Evolutionary conservation across 2,329 filamentous ascomycete genomes (phyloP).

Genomic region (Diaporthe australafricana): DNA sequence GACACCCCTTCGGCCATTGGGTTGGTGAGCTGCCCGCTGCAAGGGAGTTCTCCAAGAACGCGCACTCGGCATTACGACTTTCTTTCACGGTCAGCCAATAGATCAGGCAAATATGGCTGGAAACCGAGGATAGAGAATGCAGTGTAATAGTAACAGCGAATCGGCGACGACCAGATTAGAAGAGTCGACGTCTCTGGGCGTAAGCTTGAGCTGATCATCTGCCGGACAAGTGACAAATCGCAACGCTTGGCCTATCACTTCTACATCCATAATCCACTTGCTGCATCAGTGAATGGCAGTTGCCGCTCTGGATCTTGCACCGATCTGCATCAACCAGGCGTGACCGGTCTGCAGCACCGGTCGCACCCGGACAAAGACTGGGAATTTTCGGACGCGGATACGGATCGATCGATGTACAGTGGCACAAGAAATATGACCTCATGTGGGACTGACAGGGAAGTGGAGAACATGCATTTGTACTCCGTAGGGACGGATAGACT

Average conservation of each 20-base stretch:
- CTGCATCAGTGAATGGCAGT: background rate
- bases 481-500: background rate
- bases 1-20: slow-evolving; percentile 51
- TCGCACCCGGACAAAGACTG: too few relatives aligned
- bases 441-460: background rate
- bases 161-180: background rate
- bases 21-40: slow-evolving; percentile 47
- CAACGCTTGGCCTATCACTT: background rate
- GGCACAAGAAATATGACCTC: background rate
- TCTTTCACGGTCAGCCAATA: slow-evolving; percentile 39
- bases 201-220: too few relatives aligned
- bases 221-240: background rate
- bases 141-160: background rate
- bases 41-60: slow-evolving; percentile 48
- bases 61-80: slow-evolving; percentile 44
- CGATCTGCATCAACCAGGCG: background rate
- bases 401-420: background rate
- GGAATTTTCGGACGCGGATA: background rate
- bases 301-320: background rate
- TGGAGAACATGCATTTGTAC: background rate
- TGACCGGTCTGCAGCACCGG: too few relatives aligned
- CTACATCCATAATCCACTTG: background rate
- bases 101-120: too few relatives aligned
- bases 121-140: background rate
- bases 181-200: background rate